These are phyloP conservation scores for Kentomonas sorsogonicus DNA, from an alignment of 208 protist species.

Conservation along the genomic window DNA sequence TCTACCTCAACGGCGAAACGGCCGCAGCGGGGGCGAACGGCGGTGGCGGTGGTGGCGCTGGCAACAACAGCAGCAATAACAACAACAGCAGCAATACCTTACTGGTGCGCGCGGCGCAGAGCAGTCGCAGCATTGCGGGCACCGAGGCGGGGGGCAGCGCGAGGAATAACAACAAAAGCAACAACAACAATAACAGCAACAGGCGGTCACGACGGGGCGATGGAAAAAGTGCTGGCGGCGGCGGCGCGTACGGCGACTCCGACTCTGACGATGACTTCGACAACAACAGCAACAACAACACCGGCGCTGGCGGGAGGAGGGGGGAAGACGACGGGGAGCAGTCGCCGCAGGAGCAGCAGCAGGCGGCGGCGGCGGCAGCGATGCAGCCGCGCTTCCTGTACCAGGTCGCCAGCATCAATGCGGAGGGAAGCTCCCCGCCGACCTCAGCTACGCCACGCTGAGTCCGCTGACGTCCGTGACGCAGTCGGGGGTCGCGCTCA, in stretches of 20 bases:
- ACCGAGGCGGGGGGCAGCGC: no score
- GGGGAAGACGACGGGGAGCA: no score
- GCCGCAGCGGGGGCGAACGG: constrained; percentile 3
- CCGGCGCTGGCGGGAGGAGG: no score
- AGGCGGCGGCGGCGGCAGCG: background rate
- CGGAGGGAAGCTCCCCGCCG: constrained; percentile 33
- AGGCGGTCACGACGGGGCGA: no score
- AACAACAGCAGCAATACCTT: no score
- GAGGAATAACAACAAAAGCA: no score
- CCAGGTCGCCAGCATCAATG: constrained; percentile 49
- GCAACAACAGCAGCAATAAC: no score
- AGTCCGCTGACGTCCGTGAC: constrained; percentile 55
- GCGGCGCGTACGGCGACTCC: background rate
- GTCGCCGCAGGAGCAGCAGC: background rate
- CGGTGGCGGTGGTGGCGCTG: no score
- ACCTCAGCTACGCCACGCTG: constrained; percentile 44
- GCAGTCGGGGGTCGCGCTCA: constrained; percentile 50
- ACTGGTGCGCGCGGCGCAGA: no score
- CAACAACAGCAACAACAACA: background rate
- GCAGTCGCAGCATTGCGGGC: no score
- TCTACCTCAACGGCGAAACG: constrained; percentile 42
- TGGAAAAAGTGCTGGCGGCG: no score
- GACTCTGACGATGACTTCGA: background rate
- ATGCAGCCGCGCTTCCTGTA: constrained; percentile 32
- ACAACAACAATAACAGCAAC: no score